Conservation (phyloP, 805 yeast species). For the Starmerella vaccinii region DNA sequence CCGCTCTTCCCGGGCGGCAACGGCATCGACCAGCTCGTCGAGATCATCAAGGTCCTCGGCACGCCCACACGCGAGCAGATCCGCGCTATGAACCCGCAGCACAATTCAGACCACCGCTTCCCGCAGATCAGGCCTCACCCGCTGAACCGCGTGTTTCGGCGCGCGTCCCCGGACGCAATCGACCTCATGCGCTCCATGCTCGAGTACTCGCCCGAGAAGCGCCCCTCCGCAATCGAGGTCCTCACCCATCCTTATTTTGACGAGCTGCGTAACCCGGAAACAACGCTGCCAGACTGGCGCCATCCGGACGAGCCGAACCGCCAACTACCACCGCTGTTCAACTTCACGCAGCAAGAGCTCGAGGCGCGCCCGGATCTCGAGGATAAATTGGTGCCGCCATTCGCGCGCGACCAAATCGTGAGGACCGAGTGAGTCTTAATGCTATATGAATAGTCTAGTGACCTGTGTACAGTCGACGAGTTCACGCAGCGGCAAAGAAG, state of each 20-base stretch:
- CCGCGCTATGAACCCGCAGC: conserved; percentile 89
- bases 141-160: conserved; percentile 56
- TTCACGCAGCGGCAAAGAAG: neutral
- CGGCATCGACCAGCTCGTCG: conserved; percentile 95
- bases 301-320: conserved; percentile 62
- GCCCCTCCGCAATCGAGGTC: conserved; percentile 72
- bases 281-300: conserved; percentile 36
- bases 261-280: conserved; percentile 55
- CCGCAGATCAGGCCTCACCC: conserved; percentile 49
- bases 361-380: conserved; percentile 36
- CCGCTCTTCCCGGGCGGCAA: conserved; percentile 97
- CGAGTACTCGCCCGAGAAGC: conserved; percentile 78
- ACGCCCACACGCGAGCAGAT: conserved; percentile 91
- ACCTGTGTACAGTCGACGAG: neutral
- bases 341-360: conserved; percentile 59
- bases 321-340: conserved; percentile 67
- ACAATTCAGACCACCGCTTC: conserved; percentile 84
- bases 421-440: neutral
- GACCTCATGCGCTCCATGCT: conserved; percentile 72
- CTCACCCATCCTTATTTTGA: conserved; percentile 83
- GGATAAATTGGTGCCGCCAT: conserved; percentile 32
- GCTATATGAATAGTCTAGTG: neutral
- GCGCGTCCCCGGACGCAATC: conserved; percentile 76
- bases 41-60: conserved; percentile 88
- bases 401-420: conserved; percentile 4